Conservation (phyloP, 1,284 basidiomycete species). For the Trametes pubescens region DNA sequence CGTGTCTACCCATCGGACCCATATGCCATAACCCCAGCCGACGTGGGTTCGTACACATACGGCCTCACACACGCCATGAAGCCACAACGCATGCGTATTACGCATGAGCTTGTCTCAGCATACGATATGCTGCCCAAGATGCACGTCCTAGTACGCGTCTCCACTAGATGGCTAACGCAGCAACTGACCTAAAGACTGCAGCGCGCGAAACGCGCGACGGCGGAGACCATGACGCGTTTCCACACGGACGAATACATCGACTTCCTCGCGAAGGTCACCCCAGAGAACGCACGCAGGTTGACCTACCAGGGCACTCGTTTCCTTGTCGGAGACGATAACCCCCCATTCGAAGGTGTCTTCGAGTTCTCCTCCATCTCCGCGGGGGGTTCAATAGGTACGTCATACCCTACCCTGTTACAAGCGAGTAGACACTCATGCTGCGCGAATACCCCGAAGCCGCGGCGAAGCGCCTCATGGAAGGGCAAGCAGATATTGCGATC, state of each 20-base stretch:
- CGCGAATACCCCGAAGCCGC: constrained; percentile 62
- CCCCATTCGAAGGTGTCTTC: constrained; percentile 95
- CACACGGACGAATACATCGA: constrained; percentile 99
- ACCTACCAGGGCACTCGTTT: constrained; percentile 87
- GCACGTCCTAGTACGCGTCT: constrained; percentile 72
- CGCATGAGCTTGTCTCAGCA: constrained; percentile 90
- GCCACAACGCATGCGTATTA: constrained; percentile 92
- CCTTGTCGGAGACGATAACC: constrained; percentile 94
- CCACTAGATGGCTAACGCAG: neutral
- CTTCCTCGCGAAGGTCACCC: constrained; percentile 88
- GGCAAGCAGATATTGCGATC: constrained; percentile 90
- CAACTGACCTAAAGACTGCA: constrained; percentile 40
- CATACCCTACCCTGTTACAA: neutral
- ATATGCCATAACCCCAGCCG: constrained; percentile 52
- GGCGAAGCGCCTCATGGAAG: constrained; percentile 83
- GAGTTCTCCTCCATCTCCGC: constrained; percentile 98
- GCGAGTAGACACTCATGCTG: neutral
- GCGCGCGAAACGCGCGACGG: constrained; percentile 84
- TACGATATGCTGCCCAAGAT: constrained; percentile 93
- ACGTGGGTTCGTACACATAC: constrained; percentile 87
- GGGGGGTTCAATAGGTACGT: constrained; percentile 87
- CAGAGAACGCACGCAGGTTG: constrained; percentile 86
- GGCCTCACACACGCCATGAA: constrained; percentile 95
- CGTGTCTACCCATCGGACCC: neutral
- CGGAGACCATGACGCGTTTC: constrained; percentile 89